Evolutionary conservation across 2,329 filamentous ascomycete genomes (phyloP), one percentile per base, ranked within the genome.

Genomic region (Huntiella savannae): DNA sequence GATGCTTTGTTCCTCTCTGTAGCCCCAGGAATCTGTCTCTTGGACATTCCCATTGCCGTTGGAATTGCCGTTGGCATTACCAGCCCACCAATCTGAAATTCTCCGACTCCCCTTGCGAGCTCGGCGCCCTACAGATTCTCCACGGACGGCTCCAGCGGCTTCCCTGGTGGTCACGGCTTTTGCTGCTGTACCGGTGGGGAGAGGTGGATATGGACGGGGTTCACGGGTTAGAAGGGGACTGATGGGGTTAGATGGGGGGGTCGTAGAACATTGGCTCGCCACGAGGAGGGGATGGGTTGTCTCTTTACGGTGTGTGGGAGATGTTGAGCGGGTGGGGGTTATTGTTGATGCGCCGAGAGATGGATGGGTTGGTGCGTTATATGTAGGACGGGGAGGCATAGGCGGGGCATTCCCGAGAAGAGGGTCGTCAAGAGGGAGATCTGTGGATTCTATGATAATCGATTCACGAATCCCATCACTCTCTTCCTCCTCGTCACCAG

Each of bases 281-380:
- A 13, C 19, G 45, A n/a, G 45, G 33, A 28, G 45, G n/a, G 16
- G 33, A 33, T 22, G 10, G 15, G 17, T 12, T 16, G 38, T 16
- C 17, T 40, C 38, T 12, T 19, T 16, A 19, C 38, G 38, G 5
- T 32, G 32, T n/a, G 32, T 17, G 32, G 43, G 33, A 37, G 22
- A 4, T 28, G 33, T 2, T 22, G 43, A 33, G 8, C 34, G 12
- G 34, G 32, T 43, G 19, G 34, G 15, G 4, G 34, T 36, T 7
- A 28, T 28, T 36, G 40, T 43, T 10, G 40, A 43, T 13, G 15
- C 11, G 22, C 40, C 40, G n/a, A 43, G 40, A 12, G 40, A 43
- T 11, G 40, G 40, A 28, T 43, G 43, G 3, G 33, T 13, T 11
- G 43, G 34, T n/a, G 43, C 43, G 16, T 12, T 13, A 4, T 45